Percentiles rank a stretch among this genome's conserved stretches.
These are phyloP conservation scores for Fusarium praegraminearum DNA, from an alignment of 2,329 filamentous ascomycete genomes.

Conservation along the genomic window DNA sequence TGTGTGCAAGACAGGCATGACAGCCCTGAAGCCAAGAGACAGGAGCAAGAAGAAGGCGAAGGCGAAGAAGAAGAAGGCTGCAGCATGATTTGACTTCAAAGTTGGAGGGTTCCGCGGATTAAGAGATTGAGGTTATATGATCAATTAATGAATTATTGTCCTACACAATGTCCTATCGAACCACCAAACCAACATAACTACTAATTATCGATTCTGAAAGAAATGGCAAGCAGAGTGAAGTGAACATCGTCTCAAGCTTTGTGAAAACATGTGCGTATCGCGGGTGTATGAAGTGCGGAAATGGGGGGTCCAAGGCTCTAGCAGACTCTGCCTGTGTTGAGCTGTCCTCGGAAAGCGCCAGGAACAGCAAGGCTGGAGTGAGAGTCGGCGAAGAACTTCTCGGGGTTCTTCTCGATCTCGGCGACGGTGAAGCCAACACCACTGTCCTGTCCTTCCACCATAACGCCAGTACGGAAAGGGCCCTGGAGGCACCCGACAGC, in stretches of 20 bases:
- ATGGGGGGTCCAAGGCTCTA: constrained; percentile 4
- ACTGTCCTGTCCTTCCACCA: constrained; percentile 49
- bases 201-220: constrained; percentile 8
- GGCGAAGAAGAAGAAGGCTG: constrained; percentile 75
- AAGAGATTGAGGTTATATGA: constrained; percentile 13
- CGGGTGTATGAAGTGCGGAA: background rate
- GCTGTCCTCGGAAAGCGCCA: constrained; percentile 65
- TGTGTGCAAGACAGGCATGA: constrained; percentile 90
- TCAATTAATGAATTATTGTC: constrained; percentile 40
- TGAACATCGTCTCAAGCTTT: background rate
- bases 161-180: constrained; percentile 11
- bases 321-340: constrained; percentile 46
- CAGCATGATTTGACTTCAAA: constrained; percentile 26
- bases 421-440: constrained; percentile 60
- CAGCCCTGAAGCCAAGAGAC: constrained; percentile 90
- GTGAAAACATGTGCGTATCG: background rate
- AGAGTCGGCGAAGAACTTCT: constrained; percentile 64
- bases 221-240: constrained; percentile 4
- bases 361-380: constrained; percentile 62
- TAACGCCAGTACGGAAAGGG: constrained; percentile 53
- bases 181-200: constrained; percentile 17
- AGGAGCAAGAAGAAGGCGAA: constrained; percentile 87
- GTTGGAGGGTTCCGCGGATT: background rate
- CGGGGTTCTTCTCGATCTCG: constrained; percentile 64
- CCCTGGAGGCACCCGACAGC: constrained; percentile 58